phyloP scores from a whole-genome alignment of 106 monocot species.

The Platanthera zijinensis region DNA sequence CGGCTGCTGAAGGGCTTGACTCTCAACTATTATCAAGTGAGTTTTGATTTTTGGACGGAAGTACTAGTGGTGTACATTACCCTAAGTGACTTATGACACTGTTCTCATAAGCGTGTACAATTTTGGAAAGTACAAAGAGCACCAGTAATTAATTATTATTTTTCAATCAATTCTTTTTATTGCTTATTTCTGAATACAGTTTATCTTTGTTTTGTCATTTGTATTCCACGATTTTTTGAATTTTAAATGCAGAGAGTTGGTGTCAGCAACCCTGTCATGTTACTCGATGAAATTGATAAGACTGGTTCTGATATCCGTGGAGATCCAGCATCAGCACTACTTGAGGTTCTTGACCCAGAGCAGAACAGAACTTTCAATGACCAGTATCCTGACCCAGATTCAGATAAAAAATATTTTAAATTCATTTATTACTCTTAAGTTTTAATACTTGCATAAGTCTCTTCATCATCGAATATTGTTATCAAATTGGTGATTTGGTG shows the following conservation, averaged over 20 bases:
- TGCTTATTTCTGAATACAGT: too few relatives aligned
- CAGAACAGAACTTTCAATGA: constrained; percentile 95
- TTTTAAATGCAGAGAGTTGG: constrained; percentile 63
- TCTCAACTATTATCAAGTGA: too few relatives aligned
- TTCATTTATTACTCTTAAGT: neutral
- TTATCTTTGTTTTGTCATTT: neutral
- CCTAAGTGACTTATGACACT: too few relatives aligned
- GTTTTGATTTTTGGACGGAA: too few relatives aligned
- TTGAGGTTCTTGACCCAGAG: constrained; percentile 99
- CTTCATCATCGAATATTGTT: too few relatives aligned
- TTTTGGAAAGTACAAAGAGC: too few relatives aligned
- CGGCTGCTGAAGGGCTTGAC: too few relatives aligned
- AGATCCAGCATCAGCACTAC: constrained; percentile 90
- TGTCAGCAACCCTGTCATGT: constrained; percentile 96
- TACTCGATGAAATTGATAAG: constrained; percentile 99
- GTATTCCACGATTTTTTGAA: neutral
- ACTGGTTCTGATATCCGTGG: constrained; percentile 99
- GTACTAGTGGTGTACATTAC: too few relatives aligned
- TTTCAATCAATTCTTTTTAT: too few relatives aligned
- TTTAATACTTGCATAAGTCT: neutral
- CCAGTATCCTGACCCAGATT: constrained; percentile 60
- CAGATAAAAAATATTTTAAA: neutral
- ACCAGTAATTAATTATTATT: too few relatives aligned
- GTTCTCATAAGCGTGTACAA: too few relatives aligned
- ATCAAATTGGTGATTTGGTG: too few relatives aligned